phyloP scores from a whole-genome alignment of 352 stramenopile genomes.

The Pythium oligandrum region DNA sequence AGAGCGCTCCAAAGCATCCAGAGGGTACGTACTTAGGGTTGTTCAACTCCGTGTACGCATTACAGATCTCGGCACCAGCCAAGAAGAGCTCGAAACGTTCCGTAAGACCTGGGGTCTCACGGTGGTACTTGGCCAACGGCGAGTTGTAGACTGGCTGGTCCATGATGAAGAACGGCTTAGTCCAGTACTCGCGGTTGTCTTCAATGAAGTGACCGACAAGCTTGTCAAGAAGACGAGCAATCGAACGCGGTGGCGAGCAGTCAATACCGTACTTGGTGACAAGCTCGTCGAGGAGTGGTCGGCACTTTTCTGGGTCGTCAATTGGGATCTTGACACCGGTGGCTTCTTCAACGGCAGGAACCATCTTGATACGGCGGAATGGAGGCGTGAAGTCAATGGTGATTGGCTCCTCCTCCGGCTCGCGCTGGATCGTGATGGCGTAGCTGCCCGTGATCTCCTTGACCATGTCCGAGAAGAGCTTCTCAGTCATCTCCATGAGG shows the following conservation, averaged over 20 bases:
- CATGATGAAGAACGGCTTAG: constrained; percentile 98
- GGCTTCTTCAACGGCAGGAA: constrained; percentile 61
- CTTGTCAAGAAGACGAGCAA: constrained; percentile 81
- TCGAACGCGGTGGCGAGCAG: constrained; percentile 62
- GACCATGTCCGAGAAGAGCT: constrained; percentile 89
- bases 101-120: constrained; percentile 88
- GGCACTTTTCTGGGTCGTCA: constrained; percentile 53
- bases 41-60: constrained; percentile 99
- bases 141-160: constrained; percentile 98
- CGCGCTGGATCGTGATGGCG: constrained; percentile 88
- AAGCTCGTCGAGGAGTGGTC: constrained; percentile 54
- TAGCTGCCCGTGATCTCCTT: constrained; percentile 89
- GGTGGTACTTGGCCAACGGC: constrained; percentile 96
- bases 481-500: constrained; percentile 96
- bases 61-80: constrained; percentile 95
- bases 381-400: constrained; percentile 93
- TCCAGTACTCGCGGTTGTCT: constrained; percentile 80
- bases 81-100: constrained; percentile 99
- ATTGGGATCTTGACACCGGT: constrained; percentile 71
- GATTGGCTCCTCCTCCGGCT: constrained; percentile 58
- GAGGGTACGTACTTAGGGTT: constrained; percentile 71
- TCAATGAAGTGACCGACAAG: constrained; percentile 89
- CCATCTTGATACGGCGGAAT: constrained; percentile 96
- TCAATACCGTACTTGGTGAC: constrained; percentile 72
- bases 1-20: too few relatives aligned